These are phyloP conservation scores for Trichoderma endophyticum DNA, from an alignment of 2,329 filamentous ascomycete genomes.

Conservation along the genomic window DNA sequence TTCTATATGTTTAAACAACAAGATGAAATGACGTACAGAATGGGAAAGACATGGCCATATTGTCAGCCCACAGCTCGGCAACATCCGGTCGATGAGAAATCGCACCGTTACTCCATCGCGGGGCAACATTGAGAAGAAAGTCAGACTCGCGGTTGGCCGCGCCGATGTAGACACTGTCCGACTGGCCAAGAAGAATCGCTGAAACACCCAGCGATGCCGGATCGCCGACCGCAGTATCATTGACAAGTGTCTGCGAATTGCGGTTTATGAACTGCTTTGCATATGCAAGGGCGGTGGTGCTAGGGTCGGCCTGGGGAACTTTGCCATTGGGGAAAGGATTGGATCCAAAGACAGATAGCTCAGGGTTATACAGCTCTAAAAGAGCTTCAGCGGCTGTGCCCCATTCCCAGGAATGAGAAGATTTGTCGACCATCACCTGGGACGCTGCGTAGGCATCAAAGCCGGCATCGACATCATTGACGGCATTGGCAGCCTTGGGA, in stretches of 20 bases:
- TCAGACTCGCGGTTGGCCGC: conserved; percentile 18
- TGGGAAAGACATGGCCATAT: conserved; percentile 22
- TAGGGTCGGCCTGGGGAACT: conserved; percentile 8
- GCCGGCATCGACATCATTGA: conserved; percentile 17
- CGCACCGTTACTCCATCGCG: conserved; percentile 17
- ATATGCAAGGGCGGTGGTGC: conserved; percentile 11
- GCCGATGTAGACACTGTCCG: conserved; percentile 17
- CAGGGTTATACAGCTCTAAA: conserved; percentile 20
- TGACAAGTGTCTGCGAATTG: conserved; percentile 14
- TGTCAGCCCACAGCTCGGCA: conserved; percentile 21
- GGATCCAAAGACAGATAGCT: conserved; percentile 20
- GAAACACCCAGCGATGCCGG: conserved; percentile 21
- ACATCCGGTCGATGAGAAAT: conserved; percentile 20
- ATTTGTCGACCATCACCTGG: conserved; percentile 14
- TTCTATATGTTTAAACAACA: neutral
- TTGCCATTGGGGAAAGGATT: conserved; percentile 19
- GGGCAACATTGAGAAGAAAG: conserved; percentile 13
- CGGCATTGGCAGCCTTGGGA: neutral
- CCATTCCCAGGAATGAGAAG: conserved; percentile 22
- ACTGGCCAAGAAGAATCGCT: conserved; percentile 20
- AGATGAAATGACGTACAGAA: conserved; percentile 10
- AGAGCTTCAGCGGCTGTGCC: conserved; percentile 21
- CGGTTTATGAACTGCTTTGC: conserved; percentile 19
- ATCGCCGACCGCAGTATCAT: conserved; percentile 18
- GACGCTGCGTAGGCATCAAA: conserved; percentile 18